Evolutionary conservation across 129 eudicot species (phyloP).

Genomic region (Lactuca sativa): DNA sequence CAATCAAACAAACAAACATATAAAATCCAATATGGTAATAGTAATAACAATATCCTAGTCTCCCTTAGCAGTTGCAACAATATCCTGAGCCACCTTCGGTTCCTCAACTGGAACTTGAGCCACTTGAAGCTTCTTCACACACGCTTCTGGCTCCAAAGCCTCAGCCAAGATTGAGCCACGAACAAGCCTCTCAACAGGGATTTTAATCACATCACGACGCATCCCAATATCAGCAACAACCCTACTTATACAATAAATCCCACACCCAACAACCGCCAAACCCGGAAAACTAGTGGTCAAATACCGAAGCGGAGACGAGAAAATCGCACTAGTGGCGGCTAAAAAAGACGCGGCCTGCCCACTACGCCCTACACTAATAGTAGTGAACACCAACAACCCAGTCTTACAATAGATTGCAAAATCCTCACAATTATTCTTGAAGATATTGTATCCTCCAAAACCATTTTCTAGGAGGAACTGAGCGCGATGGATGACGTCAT

Average conservation of each 20-base stretch:
- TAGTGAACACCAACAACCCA: slow-evolving; percentile 61
- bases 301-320: slow-evolving; percentile 77
- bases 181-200: slow-evolving; percentile 76
- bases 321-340: slow-evolving; percentile 76
- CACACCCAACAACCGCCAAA: slow-evolving; percentile 74
- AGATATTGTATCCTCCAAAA: slow-evolving; percentile 77
- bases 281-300: slow-evolving; percentile 69
- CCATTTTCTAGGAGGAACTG: slow-evolving; percentile 73
- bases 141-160: slow-evolving; percentile 9
- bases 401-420: slow-evolving; percentile 94
- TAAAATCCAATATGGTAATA: too few relatives aligned
- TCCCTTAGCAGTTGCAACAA: background rate
- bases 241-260: slow-evolving; percentile 73
- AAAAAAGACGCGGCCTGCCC: slow-evolving; percentile 73
- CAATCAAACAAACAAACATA: background rate
- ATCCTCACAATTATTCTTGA: slow-evolving; percentile 94
- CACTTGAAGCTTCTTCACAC: slow-evolving; percentile 26
- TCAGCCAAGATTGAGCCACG: slow-evolving; percentile 12
- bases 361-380: slow-evolving; percentile 77
- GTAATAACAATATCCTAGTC: background rate
- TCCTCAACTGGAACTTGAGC: slow-evolving; percentile 14
- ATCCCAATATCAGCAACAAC: slow-evolving; percentile 75
- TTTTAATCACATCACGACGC: slow-evolving; percentile 72
- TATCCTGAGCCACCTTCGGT: background rate
- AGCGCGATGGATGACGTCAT: slow-evolving; percentile 75